Evolutionary conservation across 2,329 filamentous ascomycete genomes (phyloP).

Genomic region (Botrytis fragariae): DNA sequence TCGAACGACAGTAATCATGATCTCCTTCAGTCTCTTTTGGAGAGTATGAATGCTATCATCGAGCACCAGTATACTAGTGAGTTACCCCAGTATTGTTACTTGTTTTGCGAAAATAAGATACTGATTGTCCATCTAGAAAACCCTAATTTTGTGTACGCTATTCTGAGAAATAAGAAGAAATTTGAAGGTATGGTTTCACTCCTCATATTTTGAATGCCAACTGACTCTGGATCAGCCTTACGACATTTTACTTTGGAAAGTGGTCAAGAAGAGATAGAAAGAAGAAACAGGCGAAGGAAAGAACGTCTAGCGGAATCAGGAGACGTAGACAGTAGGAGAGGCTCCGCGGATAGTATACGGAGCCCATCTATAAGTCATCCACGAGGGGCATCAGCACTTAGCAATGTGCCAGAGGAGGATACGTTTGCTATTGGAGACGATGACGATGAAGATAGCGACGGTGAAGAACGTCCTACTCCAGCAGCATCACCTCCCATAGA

Average conservation of each 20-base stretch:
- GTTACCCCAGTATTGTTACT: conserved; percentile 34
- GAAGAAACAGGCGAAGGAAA: conserved; percentile 69
- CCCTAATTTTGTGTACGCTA: conserved; percentile 72
- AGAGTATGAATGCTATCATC: conserved; percentile 84
- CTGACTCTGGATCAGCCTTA: conserved; percentile 49
- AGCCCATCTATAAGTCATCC: conserved; percentile 58
- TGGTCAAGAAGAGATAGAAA: conserved; percentile 86
- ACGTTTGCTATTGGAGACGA: conserved; percentile 87
- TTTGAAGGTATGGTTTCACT: conserved; percentile 57
- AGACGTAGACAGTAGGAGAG: conserved; percentile 48
- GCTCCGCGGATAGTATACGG: conserved; percentile 65
- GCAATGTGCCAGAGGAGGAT: conserved; percentile 73
- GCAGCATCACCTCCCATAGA: conserved; percentile 63
- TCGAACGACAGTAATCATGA: conserved; percentile 89
- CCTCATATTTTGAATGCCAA: conserved; percentile 2
- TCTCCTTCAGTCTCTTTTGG: conserved; percentile 76
- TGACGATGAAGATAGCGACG: conserved; percentile 58
- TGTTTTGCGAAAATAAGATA: not conserved
- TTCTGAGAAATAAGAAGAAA: conserved; percentile 75
- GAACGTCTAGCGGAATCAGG: conserved; percentile 53
- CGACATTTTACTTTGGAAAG: conserved; percentile 88
- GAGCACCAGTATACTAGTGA: conserved; percentile 82
- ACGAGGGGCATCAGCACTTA: conserved; percentile 55
- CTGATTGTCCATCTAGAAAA: conserved; percentile 53
- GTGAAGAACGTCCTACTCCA: conserved; percentile 54